A percentile compares a stretch with the other conserved stretches of the same genome.
Evolutionary conservation across 495 filamentous ascomycete genomes (phyloP).

Genomic region (Tetracladium setigerum): DNA sequence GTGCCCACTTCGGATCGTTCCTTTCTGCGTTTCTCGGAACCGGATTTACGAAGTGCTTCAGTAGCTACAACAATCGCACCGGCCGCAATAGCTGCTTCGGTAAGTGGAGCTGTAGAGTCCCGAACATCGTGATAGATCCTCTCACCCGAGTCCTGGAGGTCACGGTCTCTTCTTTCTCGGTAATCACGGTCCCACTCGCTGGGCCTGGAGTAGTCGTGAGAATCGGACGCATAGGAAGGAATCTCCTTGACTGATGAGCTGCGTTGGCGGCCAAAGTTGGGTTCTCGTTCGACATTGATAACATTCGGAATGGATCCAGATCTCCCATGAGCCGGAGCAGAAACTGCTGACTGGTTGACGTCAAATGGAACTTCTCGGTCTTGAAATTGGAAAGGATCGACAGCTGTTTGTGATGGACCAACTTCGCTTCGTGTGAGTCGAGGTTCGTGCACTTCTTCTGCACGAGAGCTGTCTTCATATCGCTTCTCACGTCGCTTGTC

Average conservation of each 20-base stretch:
- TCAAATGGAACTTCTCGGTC: slow-evolving; percentile 39
- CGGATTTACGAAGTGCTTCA: slow-evolving; percentile 20
- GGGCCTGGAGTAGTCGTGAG: not conserved
- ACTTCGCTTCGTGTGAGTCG: slow-evolving; percentile 9
- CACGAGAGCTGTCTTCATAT: slow-evolving; percentile 2
- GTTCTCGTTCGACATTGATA: slow-evolving; percentile 37
- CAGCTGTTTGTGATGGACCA: slow-evolving; percentile 11
- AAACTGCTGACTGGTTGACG: slow-evolving; percentile 28
- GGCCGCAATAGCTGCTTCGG: slow-evolving; percentile 26
- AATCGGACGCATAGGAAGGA: slow-evolving; percentile 7
- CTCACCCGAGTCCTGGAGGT: slow-evolving; percentile 25
- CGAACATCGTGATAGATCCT: slow-evolving; percentile 25
- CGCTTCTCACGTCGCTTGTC: slow-evolving; percentile 22
- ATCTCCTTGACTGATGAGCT: slow-evolving; percentile 21
- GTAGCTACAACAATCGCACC: slow-evolving; percentile 27
- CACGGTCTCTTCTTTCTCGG: slow-evolving; percentile 17
- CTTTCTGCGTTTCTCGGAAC: slow-evolving; percentile 16
- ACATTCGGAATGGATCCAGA: slow-evolving; percentile 28
- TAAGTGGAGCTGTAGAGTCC: slow-evolving; percentile 31
- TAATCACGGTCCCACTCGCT: slow-evolving; percentile 9
- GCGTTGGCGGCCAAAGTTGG: slow-evolving; percentile 26
- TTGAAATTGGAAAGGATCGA: slow-evolving; percentile 46
- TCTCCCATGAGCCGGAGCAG: slow-evolving; percentile 3
- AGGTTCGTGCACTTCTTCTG: slow-evolving; percentile 3
- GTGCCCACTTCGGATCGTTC: slow-evolving; percentile 12